A percentile compares a stretch with the other conserved stretches of the same genome.
Evolutionary conservation across 2,329 filamentous ascomycete species (phyloP).

Genomic region (Botryosphaeria dothidea): DNA sequence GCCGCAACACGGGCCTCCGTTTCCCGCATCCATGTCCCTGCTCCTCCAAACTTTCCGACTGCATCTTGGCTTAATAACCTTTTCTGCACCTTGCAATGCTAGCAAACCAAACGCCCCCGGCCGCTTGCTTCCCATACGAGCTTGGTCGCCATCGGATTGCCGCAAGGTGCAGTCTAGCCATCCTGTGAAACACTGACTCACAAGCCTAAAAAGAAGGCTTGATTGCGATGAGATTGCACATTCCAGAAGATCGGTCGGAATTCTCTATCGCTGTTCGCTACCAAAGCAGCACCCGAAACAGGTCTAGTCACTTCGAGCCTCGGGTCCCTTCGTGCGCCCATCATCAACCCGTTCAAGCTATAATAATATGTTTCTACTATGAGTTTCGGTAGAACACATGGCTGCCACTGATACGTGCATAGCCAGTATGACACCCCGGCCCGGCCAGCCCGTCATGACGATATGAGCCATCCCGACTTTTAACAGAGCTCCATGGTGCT

Average conservation of each 20-base stretch:
- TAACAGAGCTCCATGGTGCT: neutral
- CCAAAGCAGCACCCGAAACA: neutral
- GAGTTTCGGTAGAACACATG: neutral
- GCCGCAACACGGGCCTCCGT: constrained; percentile 6
- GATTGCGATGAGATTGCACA: constrained; percentile 12
- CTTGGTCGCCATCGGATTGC: neutral
- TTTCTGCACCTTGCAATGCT: constrained; percentile 7
- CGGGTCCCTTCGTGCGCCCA: neutral
- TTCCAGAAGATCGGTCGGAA: constrained; percentile 8
- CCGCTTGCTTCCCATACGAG: constrained; percentile 7
- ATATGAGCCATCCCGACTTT: neutral
- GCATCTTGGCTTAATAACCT: constrained; percentile 6
- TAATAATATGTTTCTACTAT: constrained; percentile 2
- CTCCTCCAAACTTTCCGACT: constrained; percentile 2
- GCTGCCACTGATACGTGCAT: constrained; percentile 1
- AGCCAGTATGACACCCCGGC: neutral
- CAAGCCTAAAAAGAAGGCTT: neutral
- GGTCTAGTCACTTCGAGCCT: neutral
- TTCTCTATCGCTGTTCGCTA: neutral
- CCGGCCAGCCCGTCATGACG: neutral
- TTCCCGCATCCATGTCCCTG: constrained; percentile 12
- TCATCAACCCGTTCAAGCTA: neutral
- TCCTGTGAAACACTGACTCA: constrained; percentile 1
- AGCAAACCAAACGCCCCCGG: constrained; percentile 6
- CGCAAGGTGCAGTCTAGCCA: neutral